Evolutionary conservation across 805 yeast species (phyloP), one percentile per base, ranked within the genome.

Genomic region (Candida insectorum): DNA sequence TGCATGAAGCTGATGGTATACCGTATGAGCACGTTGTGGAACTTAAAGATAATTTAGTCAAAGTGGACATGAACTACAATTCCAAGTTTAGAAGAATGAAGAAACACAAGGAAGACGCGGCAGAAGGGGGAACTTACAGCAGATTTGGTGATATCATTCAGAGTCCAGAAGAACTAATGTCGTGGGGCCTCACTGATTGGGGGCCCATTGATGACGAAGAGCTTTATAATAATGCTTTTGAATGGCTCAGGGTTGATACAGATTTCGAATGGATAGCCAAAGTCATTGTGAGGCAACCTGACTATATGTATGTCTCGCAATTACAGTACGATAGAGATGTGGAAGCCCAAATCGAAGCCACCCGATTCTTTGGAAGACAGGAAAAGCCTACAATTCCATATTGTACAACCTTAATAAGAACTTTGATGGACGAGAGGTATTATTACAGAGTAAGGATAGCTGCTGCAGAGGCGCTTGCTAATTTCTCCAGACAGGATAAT

Each of bases 1-100:
- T 93, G 23, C 98, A 93, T 54, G 99, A 93, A 52, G 94, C 96
- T 0, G 97, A 93, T 57, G 98, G 98, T 6, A 87, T 97, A 0
- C 98, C 99, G 0, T 93, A 93, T 52, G 99, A 93, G 51, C 99
- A 93, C 55, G 91, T 93, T 30, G 96, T 93, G 15, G 94, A 87
- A 44, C 65, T 93, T 33, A 85, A 87, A 47, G 97, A 91, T 27
- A 75, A 79, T 1, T 78, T 80, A 45, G 85, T 95, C 0, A 87
- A 85, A 51, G 66, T 93, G 28, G 98, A 93, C 51, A 87, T 93
- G 30, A 97, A 87, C 52, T 93, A 93, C 60, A 93, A 93, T 58
- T 87, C 97, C 4, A 91, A 88, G 56, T 87, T 86, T 54, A 85
- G 87, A 58, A 77, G 95, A 42, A 60, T 84, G 37, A 85, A 82